Evolutionary conservation across 345 rosid genomes (phyloP).

Genomic region (Erodium maritimum): DNA sequence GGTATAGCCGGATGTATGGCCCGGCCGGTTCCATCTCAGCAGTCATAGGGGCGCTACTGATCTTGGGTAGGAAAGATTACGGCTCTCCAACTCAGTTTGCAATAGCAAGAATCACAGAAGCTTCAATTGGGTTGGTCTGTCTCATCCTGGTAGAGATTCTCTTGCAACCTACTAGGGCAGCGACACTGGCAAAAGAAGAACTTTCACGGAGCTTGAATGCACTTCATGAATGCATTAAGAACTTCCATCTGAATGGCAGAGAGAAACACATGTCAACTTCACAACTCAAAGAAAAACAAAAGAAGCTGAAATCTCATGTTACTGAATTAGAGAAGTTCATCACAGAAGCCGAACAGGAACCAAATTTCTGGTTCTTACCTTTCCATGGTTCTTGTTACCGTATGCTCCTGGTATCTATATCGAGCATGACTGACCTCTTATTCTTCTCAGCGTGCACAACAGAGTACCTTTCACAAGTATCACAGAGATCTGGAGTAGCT

Average conservation of each 20-base stretch:
- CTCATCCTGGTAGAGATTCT: conserved; percentile 35
- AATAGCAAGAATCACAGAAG: conserved; percentile 44
- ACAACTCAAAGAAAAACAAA: conserved; percentile 16
- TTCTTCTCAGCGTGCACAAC: conserved; percentile 22
- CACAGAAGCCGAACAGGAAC: conserved; percentile 40
- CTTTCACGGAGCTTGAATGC: conserved; percentile 24
- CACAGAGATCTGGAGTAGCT: conserved; percentile 11
- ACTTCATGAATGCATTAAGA: conserved; percentile 16
- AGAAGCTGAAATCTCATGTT: conserved; percentile 22
- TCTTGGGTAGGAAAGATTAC: conserved; percentile 52
- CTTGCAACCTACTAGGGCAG: conserved; percentile 40
- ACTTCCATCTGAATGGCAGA: conserved; percentile 15
- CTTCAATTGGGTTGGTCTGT: conserved; percentile 46
- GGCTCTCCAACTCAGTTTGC: conserved; percentile 46
- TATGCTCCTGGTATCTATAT: conserved; percentile 27
- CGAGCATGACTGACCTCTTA: conserved; percentile 32
- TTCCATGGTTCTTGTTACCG: conserved; percentile 29
- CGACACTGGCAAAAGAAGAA: conserved; percentile 39
- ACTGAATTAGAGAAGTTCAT: conserved; percentile 22
- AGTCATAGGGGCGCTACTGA: conserved; percentile 42
- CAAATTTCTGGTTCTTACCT: conserved; percentile 43
- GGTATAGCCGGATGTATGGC: conserved; percentile 55
- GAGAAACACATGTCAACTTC: conserved; percentile 19
- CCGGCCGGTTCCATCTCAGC: conserved; percentile 53
- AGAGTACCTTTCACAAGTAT: conserved; percentile 22